Base-by-base conservation (phyloP, 192 early-diverging fungal species). In the Geranomyces michiganensis region DNA sequence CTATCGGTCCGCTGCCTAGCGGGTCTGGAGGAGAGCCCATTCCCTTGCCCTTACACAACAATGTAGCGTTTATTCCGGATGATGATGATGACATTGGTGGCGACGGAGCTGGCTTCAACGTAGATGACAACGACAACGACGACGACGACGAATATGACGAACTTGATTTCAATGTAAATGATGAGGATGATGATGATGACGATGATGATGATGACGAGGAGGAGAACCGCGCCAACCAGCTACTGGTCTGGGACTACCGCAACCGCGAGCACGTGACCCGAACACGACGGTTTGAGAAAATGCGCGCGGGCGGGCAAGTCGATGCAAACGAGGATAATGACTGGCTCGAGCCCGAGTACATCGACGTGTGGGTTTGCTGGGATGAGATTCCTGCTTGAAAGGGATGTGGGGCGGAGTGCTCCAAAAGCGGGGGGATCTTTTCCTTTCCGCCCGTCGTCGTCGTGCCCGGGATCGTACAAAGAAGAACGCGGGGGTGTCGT, bases 281-380 rank as follows among this genome's bases (percentile, higher is more conserved):
- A 1, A 60, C 19, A 17, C 14, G 63, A 22, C n/a, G 65, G 49
- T 65, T 56, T 62, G 53, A 69, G 65, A 61, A 66, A 26, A 45
- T 47, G 15, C 15, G 17, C 19, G 62, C 21, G 12, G 72, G 15
- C 21, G 51, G 26, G 22, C 17, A 49, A 21, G 55, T 27, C 3
- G 24, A 24, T n/a, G 31, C 30, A 14, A 31, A 17, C 9, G 69
- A 33, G 9, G 75, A 76, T 41, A 41, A 41, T 10, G 36, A 41
- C 36, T 41, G 36, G 36, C 36, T 41, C 10, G 36, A 41, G 36
- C 36, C 36, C 36, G 68, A 70, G 36, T 9, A 12, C 19, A 74
- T 76, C 17, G 70, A 66, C 17, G 36, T 76, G 13, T 76, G 75
- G 75, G 10, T 76, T 27, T 76, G 75, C 58, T 76, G 61, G 56